Evolutionary conservation across 176 grass and related monocot species (phyloP).

Genomic region (Zea luxurians): DNA sequence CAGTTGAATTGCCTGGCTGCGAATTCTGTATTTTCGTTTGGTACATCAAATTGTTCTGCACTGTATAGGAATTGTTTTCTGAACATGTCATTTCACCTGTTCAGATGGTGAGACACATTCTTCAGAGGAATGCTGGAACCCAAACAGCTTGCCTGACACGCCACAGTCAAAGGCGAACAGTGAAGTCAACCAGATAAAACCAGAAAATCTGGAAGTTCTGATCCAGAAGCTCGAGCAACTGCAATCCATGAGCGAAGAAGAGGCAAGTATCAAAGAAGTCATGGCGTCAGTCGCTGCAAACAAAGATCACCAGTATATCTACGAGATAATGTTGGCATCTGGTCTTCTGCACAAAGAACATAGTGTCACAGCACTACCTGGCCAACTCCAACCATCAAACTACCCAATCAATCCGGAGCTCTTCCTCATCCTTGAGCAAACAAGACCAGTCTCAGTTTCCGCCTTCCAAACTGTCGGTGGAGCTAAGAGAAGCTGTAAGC

Average conservation of each 20-base stretch:
- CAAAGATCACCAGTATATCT: conserved; percentile 72
- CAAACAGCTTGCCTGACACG: no score
- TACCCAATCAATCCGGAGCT: conserved; percentile 47
- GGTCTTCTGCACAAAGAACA: conserved; percentile 64
- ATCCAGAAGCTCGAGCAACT: conserved; percentile 68
- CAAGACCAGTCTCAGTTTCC: conserved; percentile 27
- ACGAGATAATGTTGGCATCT: conserved; percentile 73
- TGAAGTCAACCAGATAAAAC: conserved; percentile 65
- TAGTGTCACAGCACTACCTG: conserved; percentile 37
- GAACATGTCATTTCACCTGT: conserved; percentile 24
- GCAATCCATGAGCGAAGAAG: conserved; percentile 61
- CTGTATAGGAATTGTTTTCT: conserved; percentile 29
- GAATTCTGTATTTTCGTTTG: conserved; percentile 20
- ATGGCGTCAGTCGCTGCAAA: conserved; percentile 20
- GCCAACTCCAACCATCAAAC: conserved; percentile 42
- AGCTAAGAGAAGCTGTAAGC: conserved; percentile 31
- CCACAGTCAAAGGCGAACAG: conserved; percentile 13
- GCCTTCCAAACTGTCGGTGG: conserved; percentile 4
- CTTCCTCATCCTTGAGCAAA: no score
- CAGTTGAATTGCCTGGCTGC: conserved; percentile 20
- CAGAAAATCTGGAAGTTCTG: conserved; percentile 61
- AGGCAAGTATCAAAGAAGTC: conserved; percentile 33
- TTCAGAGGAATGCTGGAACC: no score
- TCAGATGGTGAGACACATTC: no score
- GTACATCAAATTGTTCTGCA: conserved; percentile 2